Evolutionary conservation across 78 protist genomes (phyloP).

Genomic region (Dictyostelium purpureum): DNA sequence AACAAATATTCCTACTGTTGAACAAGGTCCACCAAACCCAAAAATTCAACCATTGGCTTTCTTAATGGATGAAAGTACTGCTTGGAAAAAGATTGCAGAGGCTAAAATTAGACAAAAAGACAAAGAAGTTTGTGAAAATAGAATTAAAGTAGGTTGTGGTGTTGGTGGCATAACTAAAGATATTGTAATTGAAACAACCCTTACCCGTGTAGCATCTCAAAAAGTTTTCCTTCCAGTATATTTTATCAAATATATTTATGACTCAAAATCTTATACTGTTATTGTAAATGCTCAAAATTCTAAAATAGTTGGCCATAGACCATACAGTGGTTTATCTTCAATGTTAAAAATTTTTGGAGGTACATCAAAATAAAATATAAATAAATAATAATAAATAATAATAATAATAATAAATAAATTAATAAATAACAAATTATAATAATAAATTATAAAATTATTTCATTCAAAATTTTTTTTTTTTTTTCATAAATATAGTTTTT

Average conservation of each 20-base stretch:
- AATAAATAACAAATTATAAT: background rate
- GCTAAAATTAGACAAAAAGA: constrained; percentile 25
- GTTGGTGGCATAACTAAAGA: constrained; percentile 22
- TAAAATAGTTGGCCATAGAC: constrained; percentile 65
- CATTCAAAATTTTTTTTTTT: too few species aligned
- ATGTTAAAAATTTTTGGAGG: constrained; percentile 48
- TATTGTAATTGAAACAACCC: constrained; percentile 32
- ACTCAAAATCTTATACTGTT: constrained; percentile 34
- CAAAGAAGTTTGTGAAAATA: constrained; percentile 46
- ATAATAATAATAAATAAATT: background rate
- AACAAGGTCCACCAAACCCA: constrained; percentile 52
- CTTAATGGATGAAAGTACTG: constrained; percentile 38
- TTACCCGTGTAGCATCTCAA: constrained; percentile 65
- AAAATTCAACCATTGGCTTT: constrained; percentile 42
- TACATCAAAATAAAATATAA: background rate
- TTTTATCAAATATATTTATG: constrained; percentile 54
- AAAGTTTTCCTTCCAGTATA: constrained; percentile 54
- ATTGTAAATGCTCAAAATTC: constrained; percentile 74
- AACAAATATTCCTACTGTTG: constrained; percentile 41
- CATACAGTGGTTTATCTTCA: constrained; percentile 49
- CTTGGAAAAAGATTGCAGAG: constrained; percentile 42
- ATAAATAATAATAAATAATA: background rate
- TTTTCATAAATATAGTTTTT: too few species aligned
- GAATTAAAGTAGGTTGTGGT: constrained; percentile 13
- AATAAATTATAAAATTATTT: background rate